Evolutionary conservation across 2,329 filamentous ascomycete genomes (phyloP), one percentile per base, ranked within the genome.

Genomic region (Calonectria hongkongensis): DNA sequence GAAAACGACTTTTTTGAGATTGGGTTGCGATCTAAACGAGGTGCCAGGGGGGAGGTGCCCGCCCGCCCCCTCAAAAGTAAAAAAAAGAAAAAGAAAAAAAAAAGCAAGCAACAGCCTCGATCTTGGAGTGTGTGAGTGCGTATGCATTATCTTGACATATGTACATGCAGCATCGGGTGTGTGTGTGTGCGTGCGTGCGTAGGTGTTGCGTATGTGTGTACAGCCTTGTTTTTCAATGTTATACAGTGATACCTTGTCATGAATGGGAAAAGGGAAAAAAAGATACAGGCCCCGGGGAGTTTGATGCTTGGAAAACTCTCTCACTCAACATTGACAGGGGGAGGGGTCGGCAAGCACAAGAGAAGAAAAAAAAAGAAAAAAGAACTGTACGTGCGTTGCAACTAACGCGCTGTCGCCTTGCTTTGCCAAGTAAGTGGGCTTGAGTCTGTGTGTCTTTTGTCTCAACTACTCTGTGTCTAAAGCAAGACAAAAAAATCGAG

Each of bases 21-120:
- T 60, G 54, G 54, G 54, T 60, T 60, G 54, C 54, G 54, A 60
- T 60, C 54, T 60, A 60, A 41, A 60, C 54, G 54, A 60, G 54
- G 54, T 60, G 33, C 45, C 45, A 25, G 45, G 45, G 45, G 21
- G 25, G 21, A 25, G 21, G 21, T 21, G 13, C 33, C 13, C n/a
- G 39, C 54, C 39, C 54, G 7, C 21, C 33, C 54, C 33, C 36
- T 10, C 30, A 27, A 18, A 27, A 12, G 21, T 27, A 58, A 25
- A 15, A 33, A 39, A 15, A 28, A 16, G 25, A 58, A 25, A 15
- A 33, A 39, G 15, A 28, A 16, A 50, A 50, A 28, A 51, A 3
- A 41, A 41, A 41, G 33, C 25, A 60, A 27, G 33, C 54, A 33
- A 25, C 25, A n/a, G 10, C n/a, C 30, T 27, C 21, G 41, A 36